Evolutionary conservation across 441 rosid species (phyloP).

Genomic region (Populus tomentosa): DNA sequence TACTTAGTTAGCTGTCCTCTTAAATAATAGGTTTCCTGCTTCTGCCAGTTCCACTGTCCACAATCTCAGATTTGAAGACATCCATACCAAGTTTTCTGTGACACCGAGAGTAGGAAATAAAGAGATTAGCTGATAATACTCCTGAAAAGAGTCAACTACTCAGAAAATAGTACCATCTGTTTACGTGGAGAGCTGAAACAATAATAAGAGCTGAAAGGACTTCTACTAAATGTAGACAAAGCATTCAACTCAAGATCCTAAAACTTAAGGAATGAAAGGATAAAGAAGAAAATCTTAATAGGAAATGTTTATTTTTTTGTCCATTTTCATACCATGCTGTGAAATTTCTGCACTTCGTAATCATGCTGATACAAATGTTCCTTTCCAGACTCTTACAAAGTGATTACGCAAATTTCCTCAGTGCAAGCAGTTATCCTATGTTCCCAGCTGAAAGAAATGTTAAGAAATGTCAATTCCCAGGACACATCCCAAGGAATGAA

Average conservation of each 20-base stretch:
- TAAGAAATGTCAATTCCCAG: slow-evolving; percentile 42
- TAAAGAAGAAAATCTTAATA: not conserved
- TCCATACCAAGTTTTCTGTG: not conserved
- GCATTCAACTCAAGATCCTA: not conserved
- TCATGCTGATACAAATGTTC: slow-evolving; percentile 5
- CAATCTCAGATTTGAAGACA: not conserved
- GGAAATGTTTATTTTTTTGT: not conserved
- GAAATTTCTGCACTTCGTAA: not conserved
- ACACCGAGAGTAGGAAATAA: not conserved
- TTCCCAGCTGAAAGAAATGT: slow-evolving; percentile 69
- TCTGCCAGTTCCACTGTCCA: not conserved
- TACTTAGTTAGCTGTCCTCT: not conserved
- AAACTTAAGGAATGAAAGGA: not conserved
- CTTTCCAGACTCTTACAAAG: slow-evolving; percentile 55
- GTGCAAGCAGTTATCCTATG: slow-evolving; percentile 69
- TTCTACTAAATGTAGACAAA: not conserved
- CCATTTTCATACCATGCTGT: not conserved
- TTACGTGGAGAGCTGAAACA: not conserved
- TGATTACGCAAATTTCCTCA: slow-evolving; percentile 55
- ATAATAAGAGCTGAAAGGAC: not conserved
- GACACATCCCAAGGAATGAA: slow-evolving; percentile 35
- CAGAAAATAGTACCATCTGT: not conserved
- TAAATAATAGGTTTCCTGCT: not conserved
- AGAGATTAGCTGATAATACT: not conserved
- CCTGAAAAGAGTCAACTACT: not conserved